Evolutionary conservation across 345 rosid genomes (phyloP), one percentile per base, ranked within the genome.

Genomic region (Anastatica hierochuntica): DNA sequence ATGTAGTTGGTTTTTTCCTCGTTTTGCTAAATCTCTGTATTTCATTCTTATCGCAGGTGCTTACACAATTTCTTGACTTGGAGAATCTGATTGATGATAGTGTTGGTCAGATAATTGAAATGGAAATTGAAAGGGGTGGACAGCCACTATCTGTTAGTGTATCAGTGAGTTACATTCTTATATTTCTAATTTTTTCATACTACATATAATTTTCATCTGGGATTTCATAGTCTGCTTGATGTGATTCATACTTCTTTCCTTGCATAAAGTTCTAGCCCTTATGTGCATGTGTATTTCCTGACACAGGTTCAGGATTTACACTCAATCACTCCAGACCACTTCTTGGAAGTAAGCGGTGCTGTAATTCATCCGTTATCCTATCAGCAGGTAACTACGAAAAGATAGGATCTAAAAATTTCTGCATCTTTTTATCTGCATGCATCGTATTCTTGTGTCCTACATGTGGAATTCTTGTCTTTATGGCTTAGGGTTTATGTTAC

Each of bases 261-360:
- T 54, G 47, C 37, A 15, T 14, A 43, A 11, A 50, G 17, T 36
- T 60, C 30, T 49, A 41, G 19, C 34, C 16, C 35, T n/a, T 10
- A 43, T 15, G 30, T 55, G 16, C 58, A 61, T 48, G n/a, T 24
- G 58, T 43, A 43, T 43, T 38, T 52, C 26, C 16, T 33, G 23
- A 58, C 64, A 74, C 74, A 92, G 98, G 96, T 92, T 69, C 90
- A 92, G 65, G 88, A 92, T 88, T 71, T 92, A 60, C 98, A 92
- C 73, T 75, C 72, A 3, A 79, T 92, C 61, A 88, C 98, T 64
- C 98, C 96, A 54, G 74, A 71, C 60, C 69, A 78, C 51, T 92
- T 92, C 72, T 74, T 92, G 54, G 96, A 92, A 88, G 83, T 92
- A 34, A 88, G 96, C 61, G 96, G 98, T 49, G 94, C 78, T 35